Evolutionary conservation across 1,139 yeast genomes (phyloP).

Genomic region (Diutina sp.): DNA sequence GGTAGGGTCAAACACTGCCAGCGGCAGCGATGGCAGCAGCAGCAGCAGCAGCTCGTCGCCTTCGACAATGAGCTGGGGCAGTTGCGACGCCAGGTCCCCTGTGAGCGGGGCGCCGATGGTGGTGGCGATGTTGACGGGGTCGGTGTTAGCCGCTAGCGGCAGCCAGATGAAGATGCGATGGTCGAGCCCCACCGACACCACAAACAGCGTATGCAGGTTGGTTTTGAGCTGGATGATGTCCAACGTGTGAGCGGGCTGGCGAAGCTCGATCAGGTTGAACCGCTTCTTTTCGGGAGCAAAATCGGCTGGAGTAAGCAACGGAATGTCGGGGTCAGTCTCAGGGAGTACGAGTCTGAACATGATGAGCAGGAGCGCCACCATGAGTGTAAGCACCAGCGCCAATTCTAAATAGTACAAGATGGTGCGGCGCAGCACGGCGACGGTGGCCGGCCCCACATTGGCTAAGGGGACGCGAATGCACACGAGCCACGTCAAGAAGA

Average conservation of each 20-base stretch:
- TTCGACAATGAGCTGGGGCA: background rate
- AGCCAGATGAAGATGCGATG: conserved; percentile 66
- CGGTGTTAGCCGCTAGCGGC: conserved; percentile 28
- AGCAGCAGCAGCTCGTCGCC: background rate
- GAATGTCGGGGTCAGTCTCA: background rate
- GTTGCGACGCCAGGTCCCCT: background rate
- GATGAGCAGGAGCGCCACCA: background rate
- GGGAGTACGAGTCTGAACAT: background rate
- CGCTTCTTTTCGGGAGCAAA: background rate
- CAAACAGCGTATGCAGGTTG: conserved; percentile 41
- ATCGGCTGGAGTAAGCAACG: background rate
- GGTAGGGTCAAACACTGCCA: background rate
- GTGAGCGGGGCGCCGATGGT: conserved; percentile 19
- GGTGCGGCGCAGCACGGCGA: background rate
- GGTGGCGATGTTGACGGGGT: conserved; percentile 24
- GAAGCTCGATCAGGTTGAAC: background rate
- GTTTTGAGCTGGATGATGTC: conserved; percentile 52
- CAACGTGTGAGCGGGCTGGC: background rate
- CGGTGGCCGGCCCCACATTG: background rate
- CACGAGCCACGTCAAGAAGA: background rate
- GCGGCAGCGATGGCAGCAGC: background rate
- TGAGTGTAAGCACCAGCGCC: conserved; percentile 1
- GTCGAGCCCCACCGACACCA: conserved; percentile 64
- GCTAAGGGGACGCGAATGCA: background rate
- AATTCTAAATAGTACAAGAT: background rate